Percentiles rank a stretch among this genome's conserved stretches.
Conservation (phyloP, 176 grass and related monocot species). For the Musa schizocarpa region DNA sequence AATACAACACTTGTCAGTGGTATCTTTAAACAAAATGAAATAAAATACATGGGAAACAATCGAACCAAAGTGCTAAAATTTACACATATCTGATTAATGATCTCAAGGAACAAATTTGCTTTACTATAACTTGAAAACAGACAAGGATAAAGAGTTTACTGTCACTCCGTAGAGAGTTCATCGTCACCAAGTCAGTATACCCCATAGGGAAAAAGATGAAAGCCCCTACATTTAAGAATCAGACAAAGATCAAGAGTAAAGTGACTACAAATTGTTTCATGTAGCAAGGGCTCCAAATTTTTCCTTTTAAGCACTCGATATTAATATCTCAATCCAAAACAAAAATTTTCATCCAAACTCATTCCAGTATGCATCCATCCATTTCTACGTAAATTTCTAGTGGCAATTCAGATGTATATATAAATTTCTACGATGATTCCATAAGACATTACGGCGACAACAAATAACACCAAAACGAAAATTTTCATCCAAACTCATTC, state of each 20-base stretch:
- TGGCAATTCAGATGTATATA: neutral
- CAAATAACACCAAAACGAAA: neutral
- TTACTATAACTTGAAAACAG: neutral
- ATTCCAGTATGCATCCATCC: neutral
- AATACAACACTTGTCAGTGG: neutral
- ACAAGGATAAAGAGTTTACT: neutral
- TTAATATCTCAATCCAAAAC: too few species aligned
- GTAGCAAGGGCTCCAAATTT: neutral
- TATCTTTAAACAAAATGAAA: neutral
- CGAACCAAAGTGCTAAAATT: too few species aligned
- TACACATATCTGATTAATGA: neutral
- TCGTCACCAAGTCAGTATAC: neutral
- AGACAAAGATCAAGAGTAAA: neutral
- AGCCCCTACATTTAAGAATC: neutral
- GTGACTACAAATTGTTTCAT: neutral
- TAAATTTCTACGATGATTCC: neutral
- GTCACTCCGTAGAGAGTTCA: neutral
- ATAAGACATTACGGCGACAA: too few species aligned
- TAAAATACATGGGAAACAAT: neutral
- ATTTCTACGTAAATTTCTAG: neutral
- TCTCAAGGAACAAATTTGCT: neutral
- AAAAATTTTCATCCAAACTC: neutral
- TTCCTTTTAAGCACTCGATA: neutral
- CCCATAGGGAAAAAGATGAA: neutral
- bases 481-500: neutral